Percentiles rank a stretch among this genome's conserved stretches.
Evolutionary conservation across 2,329 filamentous ascomycete species (phyloP).

Genomic region (Monascus ruber): DNA sequence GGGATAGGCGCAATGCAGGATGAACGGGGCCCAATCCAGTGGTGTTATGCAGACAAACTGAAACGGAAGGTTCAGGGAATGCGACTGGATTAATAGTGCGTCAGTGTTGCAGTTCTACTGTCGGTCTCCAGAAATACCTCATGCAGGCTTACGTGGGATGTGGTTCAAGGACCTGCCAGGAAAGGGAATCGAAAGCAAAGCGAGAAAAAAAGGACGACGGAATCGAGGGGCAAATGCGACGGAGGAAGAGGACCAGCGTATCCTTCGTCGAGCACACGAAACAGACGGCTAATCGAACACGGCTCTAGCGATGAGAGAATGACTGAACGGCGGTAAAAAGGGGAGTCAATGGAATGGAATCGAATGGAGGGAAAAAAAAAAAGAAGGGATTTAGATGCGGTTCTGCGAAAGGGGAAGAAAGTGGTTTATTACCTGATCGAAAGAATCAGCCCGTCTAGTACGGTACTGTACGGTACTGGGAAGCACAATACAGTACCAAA

Average conservation of each 20-base stretch:
- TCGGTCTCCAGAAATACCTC: conserved; percentile 1
- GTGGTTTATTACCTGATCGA: no score
- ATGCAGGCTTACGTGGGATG: conserved; percentile 28
- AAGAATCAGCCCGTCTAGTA: no score
- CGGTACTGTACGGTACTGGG: no score
- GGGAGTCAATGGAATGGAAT: neutral
- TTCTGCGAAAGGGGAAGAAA: no score
- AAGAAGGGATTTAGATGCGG: neutral
- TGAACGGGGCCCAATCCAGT: conserved; percentile 16
- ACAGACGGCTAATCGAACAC: neutral
- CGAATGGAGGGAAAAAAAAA: neutral
- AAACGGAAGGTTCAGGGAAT: conserved; percentile 21
- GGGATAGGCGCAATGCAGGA: conserved; percentile 18
- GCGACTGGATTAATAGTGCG: conserved; percentile 1
- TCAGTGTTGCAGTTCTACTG: conserved; percentile 7
- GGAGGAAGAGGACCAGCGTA: neutral
- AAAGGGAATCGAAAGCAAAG: conserved; percentile 12
- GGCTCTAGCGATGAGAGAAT: neutral
- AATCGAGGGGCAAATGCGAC: neutral
- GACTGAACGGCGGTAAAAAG: neutral
- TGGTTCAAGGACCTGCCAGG: conserved; percentile 16
- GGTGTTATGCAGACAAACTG: conserved; percentile 26
- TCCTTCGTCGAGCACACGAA: neutral
- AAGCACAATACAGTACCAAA: no score
- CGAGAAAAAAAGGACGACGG: conserved; percentile 4